phyloP scores from a whole-genome alignment of 2,329 filamentous ascomycete genomes.

The Aspergillus sp. region DNA sequence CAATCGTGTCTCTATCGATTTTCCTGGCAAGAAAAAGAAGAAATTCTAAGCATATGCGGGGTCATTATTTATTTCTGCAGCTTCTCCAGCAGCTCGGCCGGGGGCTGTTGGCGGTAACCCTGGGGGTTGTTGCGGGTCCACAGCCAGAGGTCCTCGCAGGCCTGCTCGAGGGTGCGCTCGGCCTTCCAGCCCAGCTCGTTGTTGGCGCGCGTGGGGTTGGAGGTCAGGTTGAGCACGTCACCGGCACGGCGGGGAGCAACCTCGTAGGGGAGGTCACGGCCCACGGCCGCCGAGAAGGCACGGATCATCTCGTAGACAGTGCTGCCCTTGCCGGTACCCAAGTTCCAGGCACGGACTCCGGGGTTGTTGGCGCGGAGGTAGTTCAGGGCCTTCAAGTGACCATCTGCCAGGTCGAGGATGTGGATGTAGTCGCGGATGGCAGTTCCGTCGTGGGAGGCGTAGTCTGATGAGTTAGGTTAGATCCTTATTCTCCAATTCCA shows the following conservation, averaged over 20 bases:
- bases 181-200: conserved; percentile 91
- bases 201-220: conserved; percentile 85
- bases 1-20: conserved; percentile 1
- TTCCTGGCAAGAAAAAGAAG: not conserved
- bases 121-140: conserved; percentile 98
- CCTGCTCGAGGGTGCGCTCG: conserved; percentile 84
- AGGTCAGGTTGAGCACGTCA: conserved; percentile 92
- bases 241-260: conserved; percentile 79
- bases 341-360: conserved; percentile 92
- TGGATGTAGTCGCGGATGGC: conserved; percentile 75
- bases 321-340: conserved; percentile 90
- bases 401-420: conserved; percentile 54
- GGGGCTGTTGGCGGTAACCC: conserved; percentile 91
- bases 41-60: not conserved
- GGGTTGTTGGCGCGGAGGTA: conserved; percentile 60
- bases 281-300: conserved; percentile 85
- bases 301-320: conserved; percentile 98
- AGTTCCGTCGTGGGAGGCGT: conserved; percentile 58
- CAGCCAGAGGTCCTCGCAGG: conserved; percentile 90
- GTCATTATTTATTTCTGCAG: conserved; percentile 38
- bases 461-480: conserved; percentile 61
- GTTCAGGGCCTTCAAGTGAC: conserved; percentile 69
- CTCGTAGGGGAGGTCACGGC: conserved; percentile 82
- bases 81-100: conserved; percentile 71
- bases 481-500: not conserved